phyloP scores from a whole-genome alignment of 1,139 yeast genomes.

The Candida anutae region DNA sequence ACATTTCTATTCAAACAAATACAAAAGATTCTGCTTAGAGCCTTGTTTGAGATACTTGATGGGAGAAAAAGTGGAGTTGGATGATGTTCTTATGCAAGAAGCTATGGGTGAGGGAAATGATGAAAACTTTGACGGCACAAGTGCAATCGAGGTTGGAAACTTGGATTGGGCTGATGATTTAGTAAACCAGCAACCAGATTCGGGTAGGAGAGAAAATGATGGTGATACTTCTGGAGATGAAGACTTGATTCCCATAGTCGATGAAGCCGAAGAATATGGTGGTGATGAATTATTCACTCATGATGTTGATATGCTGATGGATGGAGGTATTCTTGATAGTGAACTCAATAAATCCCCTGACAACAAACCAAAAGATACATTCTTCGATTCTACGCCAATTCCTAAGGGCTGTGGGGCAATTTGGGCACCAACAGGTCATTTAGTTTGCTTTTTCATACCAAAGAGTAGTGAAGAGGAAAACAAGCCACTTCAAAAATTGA shows the following conservation, averaged over 20 bases:
- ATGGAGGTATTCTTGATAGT: constrained; percentile 1
- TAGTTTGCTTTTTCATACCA: constrained; percentile 78
- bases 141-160: constrained; percentile 26
- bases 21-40: constrained; percentile 66
- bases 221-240: constrained; percentile 26
- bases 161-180: constrained; percentile 43
- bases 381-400: constrained; percentile 75
- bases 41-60: constrained; percentile 67
- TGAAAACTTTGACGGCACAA: constrained; percentile 15
- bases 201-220: constrained; percentile 16
- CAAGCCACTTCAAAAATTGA: constrained; percentile 22
- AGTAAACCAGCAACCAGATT: constrained; percentile 28
- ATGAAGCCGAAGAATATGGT: constrained; percentile 12
- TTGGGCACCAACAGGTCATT: constrained; percentile 74
- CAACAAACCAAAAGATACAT: constrained; percentile 6
- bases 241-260: constrained; percentile 22
- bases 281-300: constrained; percentile 5
- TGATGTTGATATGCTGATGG: constrained; percentile 1
- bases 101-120: constrained; percentile 3
- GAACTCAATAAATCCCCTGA: constrained; percentile 1
- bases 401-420: constrained; percentile 92
- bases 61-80: constrained; percentile 69
- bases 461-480: constrained; percentile 30
- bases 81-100: constrained; percentile 20
- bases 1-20: constrained; percentile 43